phyloP scores from a whole-genome alignment of 371 early-diverging fungal genomes.

The Chytridiales sp. region DNA sequence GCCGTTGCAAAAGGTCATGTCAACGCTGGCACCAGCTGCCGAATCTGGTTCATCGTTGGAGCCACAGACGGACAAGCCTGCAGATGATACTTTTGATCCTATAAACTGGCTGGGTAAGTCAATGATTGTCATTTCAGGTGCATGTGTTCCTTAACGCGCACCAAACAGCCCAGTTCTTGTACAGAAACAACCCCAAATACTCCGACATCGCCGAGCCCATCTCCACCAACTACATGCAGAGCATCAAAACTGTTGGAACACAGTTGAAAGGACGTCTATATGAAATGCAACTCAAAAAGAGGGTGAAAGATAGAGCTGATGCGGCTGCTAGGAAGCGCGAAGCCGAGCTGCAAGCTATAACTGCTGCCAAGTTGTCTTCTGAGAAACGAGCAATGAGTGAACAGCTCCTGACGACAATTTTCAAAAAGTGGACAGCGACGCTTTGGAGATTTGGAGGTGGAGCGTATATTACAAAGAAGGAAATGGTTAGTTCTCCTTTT shows the following conservation, averaged over 20 bases:
- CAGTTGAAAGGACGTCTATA: slow-evolving; percentile 36
- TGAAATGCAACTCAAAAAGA: slow-evolving; percentile 35
- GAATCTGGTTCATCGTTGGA: slow-evolving; percentile 9
- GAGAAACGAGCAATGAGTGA: slow-evolving; percentile 32
- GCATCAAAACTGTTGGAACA: slow-evolving; percentile 25
- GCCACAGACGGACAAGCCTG: slow-evolving; percentile 35
- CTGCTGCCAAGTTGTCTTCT: too few species aligned
- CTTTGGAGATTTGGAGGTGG: slow-evolving; percentile 40
- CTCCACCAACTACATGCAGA: slow-evolving; percentile 38
- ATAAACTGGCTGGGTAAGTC: slow-evolving; percentile 53
- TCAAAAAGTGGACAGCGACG: slow-evolving; percentile 39
- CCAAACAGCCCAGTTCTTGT: slow-evolving; percentile 47
- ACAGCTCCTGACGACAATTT: slow-evolving; percentile 39
- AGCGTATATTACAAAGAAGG: slow-evolving; percentile 27
- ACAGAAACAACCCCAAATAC: slow-evolving; percentile 52
- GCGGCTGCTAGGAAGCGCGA: slow-evolving; percentile 39
- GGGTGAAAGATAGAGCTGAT: slow-evolving; percentile 36
- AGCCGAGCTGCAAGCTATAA: slow-evolving; percentile 27
- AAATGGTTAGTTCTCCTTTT: slow-evolving; percentile 33
- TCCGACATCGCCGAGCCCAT: slow-evolving; percentile 36
- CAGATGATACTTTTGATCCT: slow-evolving; percentile 40
- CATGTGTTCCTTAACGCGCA: neutral
- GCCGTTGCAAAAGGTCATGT: slow-evolving; percentile 9
- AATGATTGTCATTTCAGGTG: neutral
- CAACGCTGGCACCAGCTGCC: slow-evolving; percentile 9